These are phyloP conservation scores for Boletellus ananas DNA, from an alignment of 768 basidiomycete species.

Conservation along the genomic window DNA sequence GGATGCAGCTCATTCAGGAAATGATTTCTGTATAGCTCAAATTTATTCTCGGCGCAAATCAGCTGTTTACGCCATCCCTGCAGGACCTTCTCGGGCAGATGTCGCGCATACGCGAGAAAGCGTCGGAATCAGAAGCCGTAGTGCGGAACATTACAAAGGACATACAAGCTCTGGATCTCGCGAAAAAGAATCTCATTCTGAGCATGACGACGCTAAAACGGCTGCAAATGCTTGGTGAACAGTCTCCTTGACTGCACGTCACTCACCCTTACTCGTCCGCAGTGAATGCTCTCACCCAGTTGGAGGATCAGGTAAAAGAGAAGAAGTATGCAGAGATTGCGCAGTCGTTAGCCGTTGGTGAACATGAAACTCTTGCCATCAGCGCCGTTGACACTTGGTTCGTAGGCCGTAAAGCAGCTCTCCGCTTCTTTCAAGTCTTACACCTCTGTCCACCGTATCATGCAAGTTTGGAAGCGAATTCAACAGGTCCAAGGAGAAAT, in stretches of 20 bases:
- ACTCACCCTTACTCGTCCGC: slow-evolving; percentile 2
- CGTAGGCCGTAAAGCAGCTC: slow-evolving; percentile 84
- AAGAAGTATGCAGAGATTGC: slow-evolving; percentile 81
- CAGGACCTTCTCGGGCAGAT: slow-evolving; percentile 94
- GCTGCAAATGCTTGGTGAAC: slow-evolving; percentile 89
- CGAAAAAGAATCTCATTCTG: slow-evolving; percentile 86
- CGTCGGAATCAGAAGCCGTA: slow-evolving; percentile 94
- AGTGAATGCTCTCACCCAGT: slow-evolving; percentile 82
- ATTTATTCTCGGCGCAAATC: background rate
- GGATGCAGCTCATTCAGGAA: slow-evolving; percentile 90
- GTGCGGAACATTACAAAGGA: slow-evolving; percentile 95
- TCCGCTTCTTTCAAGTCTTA: slow-evolving; percentile 77
- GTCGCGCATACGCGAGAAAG: slow-evolving; percentile 94
- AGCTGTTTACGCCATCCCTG: slow-evolving; percentile 5
- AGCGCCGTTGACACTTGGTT: background rate
- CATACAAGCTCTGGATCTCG: slow-evolving; percentile 89
- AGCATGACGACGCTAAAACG: slow-evolving; percentile 90
- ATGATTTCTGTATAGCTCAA: slow-evolving; percentile 78
- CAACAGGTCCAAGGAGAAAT: slow-evolving; percentile 81
- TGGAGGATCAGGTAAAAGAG: slow-evolving; percentile 74
- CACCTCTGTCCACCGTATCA: slow-evolving; percentile 69
- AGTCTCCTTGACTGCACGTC: background rate
- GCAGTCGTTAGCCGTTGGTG: slow-evolving; percentile 70
- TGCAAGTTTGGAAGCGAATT: slow-evolving; percentile 73
- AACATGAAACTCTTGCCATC: slow-evolving; percentile 13